Evolutionary conservation across 164 flowering plant species (phyloP).

Genomic region (Vitis vinifera): DNA sequence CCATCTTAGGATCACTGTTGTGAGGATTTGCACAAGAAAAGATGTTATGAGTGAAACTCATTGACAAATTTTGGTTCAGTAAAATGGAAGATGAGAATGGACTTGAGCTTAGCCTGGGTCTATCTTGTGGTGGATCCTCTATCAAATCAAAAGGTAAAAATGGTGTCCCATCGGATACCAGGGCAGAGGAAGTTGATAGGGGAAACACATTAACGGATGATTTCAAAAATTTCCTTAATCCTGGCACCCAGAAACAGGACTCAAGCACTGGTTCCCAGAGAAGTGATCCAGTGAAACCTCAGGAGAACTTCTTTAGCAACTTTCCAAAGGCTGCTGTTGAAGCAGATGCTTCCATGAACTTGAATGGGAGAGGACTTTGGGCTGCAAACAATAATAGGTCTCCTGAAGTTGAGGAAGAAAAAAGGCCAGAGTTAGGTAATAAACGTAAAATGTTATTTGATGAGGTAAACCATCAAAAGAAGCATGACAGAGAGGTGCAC

Average conservation of each 20-base stretch:
- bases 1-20: background rate
- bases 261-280: conserved; percentile 30
- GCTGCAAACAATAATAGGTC: conserved; percentile 28
- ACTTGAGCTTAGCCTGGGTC: conserved; percentile 83
- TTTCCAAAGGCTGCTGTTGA: conserved; percentile 44
- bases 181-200: conserved; percentile 52
- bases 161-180: conserved; percentile 44
- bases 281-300: conserved; percentile 35
- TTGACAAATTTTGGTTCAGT: background rate
- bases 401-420: conserved; percentile 45
- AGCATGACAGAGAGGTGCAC: conserved; percentile 53
- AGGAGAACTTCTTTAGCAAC: conserved; percentile 65
- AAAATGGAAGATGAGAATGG: conserved; percentile 86
- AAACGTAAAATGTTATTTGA: conserved; percentile 64
- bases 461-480: conserved; percentile 56
- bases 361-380: conserved; percentile 46
- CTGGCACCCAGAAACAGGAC: conserved; percentile 42
- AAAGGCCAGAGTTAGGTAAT: conserved; percentile 36
- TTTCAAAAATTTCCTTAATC: conserved; percentile 57
- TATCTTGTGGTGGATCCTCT: conserved; percentile 70
- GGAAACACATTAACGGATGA: conserved; percentile 50
- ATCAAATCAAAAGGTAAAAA: conserved; percentile 53
- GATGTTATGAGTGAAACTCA: background rate
- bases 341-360: conserved; percentile 41
- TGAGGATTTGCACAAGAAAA: background rate